phyloP scores from a whole-genome alignment of 1,284 basidiomycete genomes.

The Cryptococcus deneoformans region DNA sequence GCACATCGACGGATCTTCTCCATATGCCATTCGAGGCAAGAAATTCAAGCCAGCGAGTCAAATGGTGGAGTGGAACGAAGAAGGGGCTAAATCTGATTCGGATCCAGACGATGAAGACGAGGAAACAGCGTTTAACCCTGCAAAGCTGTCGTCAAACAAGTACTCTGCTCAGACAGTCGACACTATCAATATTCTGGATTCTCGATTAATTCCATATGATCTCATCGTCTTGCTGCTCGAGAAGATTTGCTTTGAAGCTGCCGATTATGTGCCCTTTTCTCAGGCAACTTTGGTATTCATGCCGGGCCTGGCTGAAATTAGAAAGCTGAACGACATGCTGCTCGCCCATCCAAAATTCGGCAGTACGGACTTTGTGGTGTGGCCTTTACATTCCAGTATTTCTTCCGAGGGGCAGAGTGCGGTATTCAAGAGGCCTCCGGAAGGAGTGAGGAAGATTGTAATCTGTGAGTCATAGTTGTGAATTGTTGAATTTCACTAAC shows the following conservation, averaged over 20 bases:
- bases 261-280: conserved; percentile 57
- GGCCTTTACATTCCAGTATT: conserved; percentile 90
- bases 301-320: conserved; percentile 89
- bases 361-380: conserved; percentile 67
- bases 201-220: conserved; percentile 85
- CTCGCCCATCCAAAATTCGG: conserved; percentile 74
- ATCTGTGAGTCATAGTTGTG: conserved; percentile 56
- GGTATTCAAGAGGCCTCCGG: conserved; percentile 83
- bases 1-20: conserved; percentile 77
- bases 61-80: conserved; percentile 69
- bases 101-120: conserved; percentile 63
- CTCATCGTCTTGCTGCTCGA: conserved; percentile 84
- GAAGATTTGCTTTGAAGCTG: conserved; percentile 73
- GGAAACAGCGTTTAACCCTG: conserved; percentile 26
- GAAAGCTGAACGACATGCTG: conserved; percentile 79
- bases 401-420: conserved; percentile 85
- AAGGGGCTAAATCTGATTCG: conserved; percentile 58
- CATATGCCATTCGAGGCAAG: conserved; percentile 70
- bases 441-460: conserved; percentile 83
- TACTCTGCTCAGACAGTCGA: conserved; percentile 68
- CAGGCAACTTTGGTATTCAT: conserved; percentile 87
- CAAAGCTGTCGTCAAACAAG: conserved; percentile 47
- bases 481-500: background rate
- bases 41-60: conserved; percentile 46
- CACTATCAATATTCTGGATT: conserved; percentile 85